A percentile compares a stretch with the other conserved stretches of the same genome.
phyloP scores from a whole-genome alignment of 345 rosid species.

The Eucalyptus virginea region DNA sequence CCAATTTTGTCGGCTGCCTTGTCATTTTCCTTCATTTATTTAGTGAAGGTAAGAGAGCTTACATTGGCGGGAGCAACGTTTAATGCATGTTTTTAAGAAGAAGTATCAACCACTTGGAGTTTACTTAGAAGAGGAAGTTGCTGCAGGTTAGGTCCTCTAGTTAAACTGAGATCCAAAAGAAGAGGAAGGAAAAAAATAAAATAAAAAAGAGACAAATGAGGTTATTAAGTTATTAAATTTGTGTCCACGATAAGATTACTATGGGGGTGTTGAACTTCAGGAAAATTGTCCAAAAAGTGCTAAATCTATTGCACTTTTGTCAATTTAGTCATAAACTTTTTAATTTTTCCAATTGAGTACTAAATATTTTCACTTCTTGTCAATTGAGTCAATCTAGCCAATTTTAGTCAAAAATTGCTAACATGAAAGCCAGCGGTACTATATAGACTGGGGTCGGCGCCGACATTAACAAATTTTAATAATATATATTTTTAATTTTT shows the following conservation, averaged over 20 bases:
- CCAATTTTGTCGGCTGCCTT: not conserved
- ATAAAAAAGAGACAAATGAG: not conserved
- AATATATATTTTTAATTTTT: too few relatives aligned
- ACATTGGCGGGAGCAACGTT: not conserved
- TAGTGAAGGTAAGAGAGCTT: not conserved
- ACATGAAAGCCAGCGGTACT: rapidly evolving
- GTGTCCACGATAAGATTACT: not conserved
- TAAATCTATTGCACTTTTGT: too few relatives aligned
- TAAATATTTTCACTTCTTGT: too few relatives aligned
- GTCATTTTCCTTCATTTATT: not conserved
- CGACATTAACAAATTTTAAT: too few relatives aligned
- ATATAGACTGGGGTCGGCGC: rapidly evolving
- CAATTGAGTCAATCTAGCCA: rapidly evolving
- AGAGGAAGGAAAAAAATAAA: not conserved
- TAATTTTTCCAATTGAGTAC: too few relatives aligned
- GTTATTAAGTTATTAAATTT: not conserved
- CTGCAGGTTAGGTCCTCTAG: not conserved
- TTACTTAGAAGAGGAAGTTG: not conserved
- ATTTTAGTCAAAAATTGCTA: rapidly evolving
- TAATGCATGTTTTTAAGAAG: not conserved
- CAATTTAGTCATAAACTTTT: too few relatives aligned
- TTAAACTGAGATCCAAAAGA: not conserved
- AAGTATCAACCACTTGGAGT: not conserved
- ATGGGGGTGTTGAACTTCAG: not conserved
- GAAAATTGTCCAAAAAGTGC: too few relatives aligned